Conservation (phyloP, 179 eudicot species). For the Actinidia arguta region DNA sequence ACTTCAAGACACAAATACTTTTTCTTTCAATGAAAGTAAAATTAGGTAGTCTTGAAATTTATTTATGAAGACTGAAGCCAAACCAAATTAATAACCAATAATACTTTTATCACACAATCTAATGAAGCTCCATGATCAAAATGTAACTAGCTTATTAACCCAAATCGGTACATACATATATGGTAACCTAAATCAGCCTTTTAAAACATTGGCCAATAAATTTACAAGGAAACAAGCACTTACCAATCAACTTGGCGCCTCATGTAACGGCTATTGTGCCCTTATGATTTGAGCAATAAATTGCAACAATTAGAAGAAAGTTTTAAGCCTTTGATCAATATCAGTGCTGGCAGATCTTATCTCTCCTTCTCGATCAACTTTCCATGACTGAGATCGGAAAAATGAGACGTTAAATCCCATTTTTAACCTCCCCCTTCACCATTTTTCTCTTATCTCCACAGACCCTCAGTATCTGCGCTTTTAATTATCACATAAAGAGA, state of each 20-base stretch:
- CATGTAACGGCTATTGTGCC: background rate
- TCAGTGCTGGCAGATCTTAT: background rate
- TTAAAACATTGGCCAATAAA: background rate
- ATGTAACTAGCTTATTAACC: background rate
- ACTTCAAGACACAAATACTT: too few relatives aligned
- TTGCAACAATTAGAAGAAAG: background rate
- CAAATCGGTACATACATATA: background rate
- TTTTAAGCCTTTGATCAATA: background rate
- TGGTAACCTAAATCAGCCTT: background rate
- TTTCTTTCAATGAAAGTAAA: too few relatives aligned
- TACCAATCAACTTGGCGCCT: background rate
- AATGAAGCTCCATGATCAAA: background rate
- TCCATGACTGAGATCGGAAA: background rate
- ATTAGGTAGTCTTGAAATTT: background rate
- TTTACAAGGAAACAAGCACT: conserved; percentile 10
- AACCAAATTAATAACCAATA: background rate
- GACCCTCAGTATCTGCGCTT: background rate
- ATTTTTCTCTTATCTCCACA: background rate
- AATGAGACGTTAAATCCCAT: background rate
- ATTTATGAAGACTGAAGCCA: background rate
- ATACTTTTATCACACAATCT: too few relatives aligned
- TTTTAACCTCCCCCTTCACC: background rate
- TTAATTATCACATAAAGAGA: background rate
- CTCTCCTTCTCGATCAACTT: background rate
- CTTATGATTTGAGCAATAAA: background rate